Base-by-base conservation (phyloP, 768 basidiomycete genomes). In the Tylopilus plumbeoviolaceoides region DNA sequence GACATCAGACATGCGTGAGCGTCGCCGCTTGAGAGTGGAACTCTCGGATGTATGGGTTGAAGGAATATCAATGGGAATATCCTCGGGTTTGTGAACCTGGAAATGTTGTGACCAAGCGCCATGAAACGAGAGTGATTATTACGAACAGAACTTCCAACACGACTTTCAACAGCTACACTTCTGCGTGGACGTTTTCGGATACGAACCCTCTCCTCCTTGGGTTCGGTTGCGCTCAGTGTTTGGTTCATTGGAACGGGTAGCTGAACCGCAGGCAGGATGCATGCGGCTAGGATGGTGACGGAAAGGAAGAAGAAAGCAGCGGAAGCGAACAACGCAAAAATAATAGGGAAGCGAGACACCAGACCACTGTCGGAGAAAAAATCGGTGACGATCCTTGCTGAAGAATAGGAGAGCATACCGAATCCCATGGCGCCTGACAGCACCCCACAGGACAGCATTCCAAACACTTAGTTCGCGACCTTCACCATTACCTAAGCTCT, bases 381-480 rank as follows among this genome's bases (percentile, higher is more conserved):
- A 30, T 42, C n/a, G 46, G 45, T 38, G 21, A 38, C 41, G 48
- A 41, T 14, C 7, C 33, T 49, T 42, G 28, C 11, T 38, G 27
- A 50, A 46, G 20, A n/a, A 33, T 17, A 35, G n/a, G 42, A 28
- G 25, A 42, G 57, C 78, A 54, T 63, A 89, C 91, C 87, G 79
- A 40, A 91, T 69, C 33, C 91, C 90, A 55, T 77, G 79, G 56
- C 82, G 85, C 35, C 79, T 76, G 28, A 88, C 78, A 18, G 72
- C 69, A 9, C 90, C 90, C 50, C 71, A 75, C 40, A 93, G 59
- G 35, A 74, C 77, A 20, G 88, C 85, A 20, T 80, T 74, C 28
- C 78, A 62, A 9, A 93, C 80, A 56, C 79, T 85, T 4, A 93
- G 61, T 66, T 93, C 91, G 48, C 85, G 82, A 15, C 82, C 87